phyloP scores from a whole-genome alignment of 2,329 filamentous ascomycete species.

The Akanthomyces muscarius region DNA sequence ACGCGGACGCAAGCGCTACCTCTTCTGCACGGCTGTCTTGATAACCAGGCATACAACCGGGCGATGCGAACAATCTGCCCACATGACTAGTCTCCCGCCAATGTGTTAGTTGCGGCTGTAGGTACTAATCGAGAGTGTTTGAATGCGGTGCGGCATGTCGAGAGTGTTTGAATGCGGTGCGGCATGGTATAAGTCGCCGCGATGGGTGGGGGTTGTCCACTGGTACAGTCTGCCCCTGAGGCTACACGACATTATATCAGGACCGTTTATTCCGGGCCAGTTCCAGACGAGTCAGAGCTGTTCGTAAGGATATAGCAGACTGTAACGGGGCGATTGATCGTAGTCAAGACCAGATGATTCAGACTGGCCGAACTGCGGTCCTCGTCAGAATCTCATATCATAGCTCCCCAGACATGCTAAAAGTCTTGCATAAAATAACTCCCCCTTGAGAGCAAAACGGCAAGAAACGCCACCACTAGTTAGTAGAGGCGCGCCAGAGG shows the following conservation, averaged over 20 bases:
- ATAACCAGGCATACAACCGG: background rate
- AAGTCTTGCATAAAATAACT: background rate
- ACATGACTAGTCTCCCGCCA: background rate
- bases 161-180: background rate
- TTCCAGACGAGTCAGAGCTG: background rate
- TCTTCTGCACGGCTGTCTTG: background rate
- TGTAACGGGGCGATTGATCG: background rate
- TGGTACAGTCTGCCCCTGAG: background rate
- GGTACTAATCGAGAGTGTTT: background rate
- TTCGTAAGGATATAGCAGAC: background rate
- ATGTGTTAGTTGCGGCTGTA: background rate
- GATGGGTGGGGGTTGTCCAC: background rate
- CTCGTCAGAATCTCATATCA: background rate
- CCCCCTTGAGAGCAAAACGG: background rate
- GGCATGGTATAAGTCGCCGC: background rate
- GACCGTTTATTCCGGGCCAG: background rate
- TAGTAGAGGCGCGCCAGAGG: background rate
- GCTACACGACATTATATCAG: background rate
- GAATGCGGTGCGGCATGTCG: background rate
- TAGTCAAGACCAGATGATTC: background rate
- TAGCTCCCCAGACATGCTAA: background rate
- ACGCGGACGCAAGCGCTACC: background rate
- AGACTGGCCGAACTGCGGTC: background rate
- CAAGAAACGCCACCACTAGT: background rate
- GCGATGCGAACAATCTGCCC: background rate